Evolutionary conservation across 78 protist genomes (phyloP), one percentile per base, ranked within the genome.

Genomic region (Polysphondylium violaceum): DNA sequence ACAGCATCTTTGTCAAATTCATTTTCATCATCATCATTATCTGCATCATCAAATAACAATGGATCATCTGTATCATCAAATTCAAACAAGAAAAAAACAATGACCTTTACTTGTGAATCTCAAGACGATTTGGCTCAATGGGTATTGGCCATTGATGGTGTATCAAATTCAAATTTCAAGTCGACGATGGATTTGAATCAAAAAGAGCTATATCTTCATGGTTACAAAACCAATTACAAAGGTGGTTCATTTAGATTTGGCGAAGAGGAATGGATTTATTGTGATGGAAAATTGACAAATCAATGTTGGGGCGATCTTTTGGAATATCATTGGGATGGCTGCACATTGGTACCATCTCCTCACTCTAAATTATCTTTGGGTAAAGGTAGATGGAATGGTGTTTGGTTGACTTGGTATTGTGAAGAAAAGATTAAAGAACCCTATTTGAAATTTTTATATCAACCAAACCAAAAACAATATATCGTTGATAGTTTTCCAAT

Each of bases 301-400:
- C 56, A 71, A n/a, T 35, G 47, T 23, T 67, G 75, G 75, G 78
- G 61, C 29, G 21, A 63, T n/a, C 56, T 11, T 21, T 56, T 83
- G 17, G 78, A 83, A n/a, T 83, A 83, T 33, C 38, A 21, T 2
- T 83, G 91, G 79, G 91, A 83, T 69, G 91, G 91, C 14, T 83
- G 79, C 31, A 83, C 74, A 1, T 21, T 83, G 19, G 23, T 38
- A 2, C 79, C 91, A 0, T 21, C 65, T 1, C 0, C 56, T 3
- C 11, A 58, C 2, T 38, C 72, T 0, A n/a, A 79, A 19, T 5
- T 53, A 0, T 58, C 78, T 8, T 50, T 58, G 0, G 91, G 91
- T 29, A 60, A 44, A n/a, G 91, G 91, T 3, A 44, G 91, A 55
- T 83, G 91, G 91, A 83, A 83, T 44, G 91, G 91, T n/a, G 78